phyloP scores from a whole-genome alignment of 2,329 filamentous ascomycete species.

The Fusarium musae region DNA sequence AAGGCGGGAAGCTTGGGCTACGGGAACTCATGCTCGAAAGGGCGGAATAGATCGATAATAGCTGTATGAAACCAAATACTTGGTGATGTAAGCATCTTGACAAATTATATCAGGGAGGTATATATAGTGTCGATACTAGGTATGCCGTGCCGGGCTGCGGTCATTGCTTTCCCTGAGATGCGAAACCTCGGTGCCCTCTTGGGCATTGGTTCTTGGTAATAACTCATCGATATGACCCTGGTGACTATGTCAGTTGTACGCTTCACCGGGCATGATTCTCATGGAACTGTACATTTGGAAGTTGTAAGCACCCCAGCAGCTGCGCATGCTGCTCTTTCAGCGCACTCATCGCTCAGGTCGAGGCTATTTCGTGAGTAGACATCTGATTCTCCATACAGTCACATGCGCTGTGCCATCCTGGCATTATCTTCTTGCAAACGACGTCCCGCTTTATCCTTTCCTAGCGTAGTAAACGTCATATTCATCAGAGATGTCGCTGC shows the following conservation, averaged over 20 bases:
- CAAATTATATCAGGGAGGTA: too few relatives aligned
- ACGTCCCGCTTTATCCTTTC: not conserved
- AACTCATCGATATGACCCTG: not conserved
- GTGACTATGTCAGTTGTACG: rapidly evolving
- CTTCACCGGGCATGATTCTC: rapidly evolving
- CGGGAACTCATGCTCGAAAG: rapidly evolving
- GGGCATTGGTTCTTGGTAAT: rapidly evolving
- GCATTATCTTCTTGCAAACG: not conserved
- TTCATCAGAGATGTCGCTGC: not conserved
- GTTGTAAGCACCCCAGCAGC: not conserved
- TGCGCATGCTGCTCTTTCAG: rapidly evolving
- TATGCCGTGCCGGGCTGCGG: not conserved
- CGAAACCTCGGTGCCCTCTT: not conserved
- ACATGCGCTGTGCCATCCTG: rapidly evolving
- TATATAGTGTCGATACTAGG: not conserved
- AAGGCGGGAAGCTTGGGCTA: rapidly evolving
- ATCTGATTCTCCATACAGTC: not conserved
- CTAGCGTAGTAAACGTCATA: not conserved
- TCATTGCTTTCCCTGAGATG: not conserved
- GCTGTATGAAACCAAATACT: not conserved
- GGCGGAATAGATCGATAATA: rapidly evolving
- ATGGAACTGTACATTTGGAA: not conserved
- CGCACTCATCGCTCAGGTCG: rapidly evolving
- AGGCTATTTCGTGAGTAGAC: rapidly evolving
- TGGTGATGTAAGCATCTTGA: too few relatives aligned